Percentiles rank a stretch among this genome's conserved stretches.
Evolutionary conservation across 73 alveolate species (phyloP).

Genomic region (Durusdinium trenchii): DNA sequence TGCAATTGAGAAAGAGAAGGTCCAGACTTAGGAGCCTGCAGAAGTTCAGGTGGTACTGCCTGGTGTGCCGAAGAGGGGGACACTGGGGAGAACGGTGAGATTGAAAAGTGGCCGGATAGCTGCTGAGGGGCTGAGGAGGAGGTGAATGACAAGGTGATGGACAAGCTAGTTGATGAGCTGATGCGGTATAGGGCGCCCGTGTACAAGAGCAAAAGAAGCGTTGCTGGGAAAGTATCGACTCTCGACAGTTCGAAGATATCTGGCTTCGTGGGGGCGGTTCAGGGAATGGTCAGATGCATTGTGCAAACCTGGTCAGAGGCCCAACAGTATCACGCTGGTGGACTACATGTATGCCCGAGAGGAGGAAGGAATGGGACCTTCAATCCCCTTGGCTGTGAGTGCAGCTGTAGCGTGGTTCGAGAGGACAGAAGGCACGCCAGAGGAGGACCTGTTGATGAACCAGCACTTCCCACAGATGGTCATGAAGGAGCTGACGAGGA

Average conservation of each 20-base stretch:
- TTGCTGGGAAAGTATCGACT: neutral
- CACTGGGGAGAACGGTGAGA: too few species aligned
- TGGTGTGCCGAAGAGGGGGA: too few species aligned
- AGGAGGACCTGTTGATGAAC: neutral
- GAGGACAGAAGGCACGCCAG: neutral
- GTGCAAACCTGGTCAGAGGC: neutral
- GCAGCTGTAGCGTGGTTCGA: neutral
- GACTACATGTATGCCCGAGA: too few species aligned
- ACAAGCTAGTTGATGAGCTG: neutral
- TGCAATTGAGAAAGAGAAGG: too few species aligned
- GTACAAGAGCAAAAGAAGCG: neutral
- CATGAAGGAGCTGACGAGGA: too few species aligned
- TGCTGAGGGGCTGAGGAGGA: too few species aligned
- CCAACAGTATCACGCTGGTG: neutral
- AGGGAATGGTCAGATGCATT: neutral
- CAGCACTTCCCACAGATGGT: neutral
- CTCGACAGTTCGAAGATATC: neutral
- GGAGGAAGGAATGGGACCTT: too few species aligned
- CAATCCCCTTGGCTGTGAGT: neutral
- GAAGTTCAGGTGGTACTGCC: too few species aligned
- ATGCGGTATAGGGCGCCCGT: neutral
- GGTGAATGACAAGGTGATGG: too few species aligned
- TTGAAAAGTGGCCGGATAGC: too few species aligned
- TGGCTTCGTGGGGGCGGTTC: neutral
- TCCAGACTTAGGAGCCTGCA: too few species aligned